Evolutionary conservation across 352 stramenopile genomes (phyloP).

Genomic region (Globisporangium okanoganense): DNA sequence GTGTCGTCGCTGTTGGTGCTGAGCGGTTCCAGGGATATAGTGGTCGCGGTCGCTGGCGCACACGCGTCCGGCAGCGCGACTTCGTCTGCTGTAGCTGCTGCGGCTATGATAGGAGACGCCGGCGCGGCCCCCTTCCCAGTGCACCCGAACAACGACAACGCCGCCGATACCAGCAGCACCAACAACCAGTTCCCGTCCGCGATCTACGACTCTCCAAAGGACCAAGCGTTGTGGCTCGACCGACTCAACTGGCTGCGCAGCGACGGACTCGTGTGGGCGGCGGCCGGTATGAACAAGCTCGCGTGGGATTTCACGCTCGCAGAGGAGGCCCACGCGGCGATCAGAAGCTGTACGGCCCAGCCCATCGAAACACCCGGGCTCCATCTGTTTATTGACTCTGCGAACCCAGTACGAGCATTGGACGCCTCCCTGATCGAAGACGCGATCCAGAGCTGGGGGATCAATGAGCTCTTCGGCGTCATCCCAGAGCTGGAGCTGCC

Average conservation of each 20-base stretch:
- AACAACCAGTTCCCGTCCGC: background rate
- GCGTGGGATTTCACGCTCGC: conserved; percentile 13
- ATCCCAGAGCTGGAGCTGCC: conserved; percentile 8
- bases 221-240: conserved; percentile 18
- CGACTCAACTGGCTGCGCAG: conserved; percentile 17
- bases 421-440: conserved; percentile 11
- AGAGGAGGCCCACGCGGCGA: conserved; percentile 5
- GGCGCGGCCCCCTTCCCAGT: background rate
- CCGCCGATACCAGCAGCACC: background rate
- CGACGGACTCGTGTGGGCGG: conserved; percentile 15
- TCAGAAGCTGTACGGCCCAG: conserved; percentile 7
- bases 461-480: conserved; percentile 11
- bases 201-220: conserved; percentile 2
- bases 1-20: background rate
- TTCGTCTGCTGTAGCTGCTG: no score
- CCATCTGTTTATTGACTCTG: conserved; percentile 13
- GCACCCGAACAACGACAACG: conserved; percentile 1
- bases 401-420: conserved; percentile 8
- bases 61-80: background rate
- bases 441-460: conserved; percentile 13
- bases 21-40: background rate
- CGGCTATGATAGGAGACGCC: no score
- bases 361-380: background rate
- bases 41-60: background rate
- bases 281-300: conserved; percentile 8